Evolutionary conservation across 345 rosid genomes (phyloP), one percentile per base, ranked within the genome.

Genomic region (Pseudoturritis turrita): DNA sequence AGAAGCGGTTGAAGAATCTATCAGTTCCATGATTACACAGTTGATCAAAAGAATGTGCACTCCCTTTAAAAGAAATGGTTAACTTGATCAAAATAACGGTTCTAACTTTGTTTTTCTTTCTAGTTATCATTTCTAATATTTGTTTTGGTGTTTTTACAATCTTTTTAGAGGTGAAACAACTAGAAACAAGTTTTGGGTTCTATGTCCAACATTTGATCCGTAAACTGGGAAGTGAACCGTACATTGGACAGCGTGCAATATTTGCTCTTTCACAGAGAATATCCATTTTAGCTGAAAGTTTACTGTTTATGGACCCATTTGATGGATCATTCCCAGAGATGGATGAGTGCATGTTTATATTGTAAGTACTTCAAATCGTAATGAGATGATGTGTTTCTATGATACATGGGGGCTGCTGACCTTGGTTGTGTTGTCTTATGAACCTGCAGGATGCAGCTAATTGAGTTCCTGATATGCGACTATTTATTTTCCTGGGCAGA

Each of bases 161-260:
- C 80, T 76, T 76, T 68, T 71, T 79, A 83, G 89, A 67, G 62
- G 76, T 71, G 47, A 69, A 56, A 62, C 64, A 58, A 28, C 62
- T 28, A 18, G 83, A 83, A 72, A 56, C 73, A 19, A 83, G 85
- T 66, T 71, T 64, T 65, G 87, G 75, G 72, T 76, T 84, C 66
- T 71, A 68, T 63, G 77, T 92, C 71, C 96, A 94, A 76, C 99
- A 96, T 71, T 62, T 89, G 79, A 81, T 95, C 52, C 91, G 97
- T 22, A 84, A 88, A 77, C 96, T 88, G 41, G 96, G 89, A 76
- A 72, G 68, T 71, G 89, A 77, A 36, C 70, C 89, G 49, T 90
- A 78, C 82, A 72, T 89, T 43, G 97, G 97, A 52, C 99, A 88
- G 60, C 86, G 88, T 49, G 84, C 82, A 63, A 26, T 82, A 59